Percentiles rank a stretch among this genome's conserved stretches.
Evolutionary conservation across 306 rosid genomes (phyloP).

Genomic region (Mimosa pudica): DNA sequence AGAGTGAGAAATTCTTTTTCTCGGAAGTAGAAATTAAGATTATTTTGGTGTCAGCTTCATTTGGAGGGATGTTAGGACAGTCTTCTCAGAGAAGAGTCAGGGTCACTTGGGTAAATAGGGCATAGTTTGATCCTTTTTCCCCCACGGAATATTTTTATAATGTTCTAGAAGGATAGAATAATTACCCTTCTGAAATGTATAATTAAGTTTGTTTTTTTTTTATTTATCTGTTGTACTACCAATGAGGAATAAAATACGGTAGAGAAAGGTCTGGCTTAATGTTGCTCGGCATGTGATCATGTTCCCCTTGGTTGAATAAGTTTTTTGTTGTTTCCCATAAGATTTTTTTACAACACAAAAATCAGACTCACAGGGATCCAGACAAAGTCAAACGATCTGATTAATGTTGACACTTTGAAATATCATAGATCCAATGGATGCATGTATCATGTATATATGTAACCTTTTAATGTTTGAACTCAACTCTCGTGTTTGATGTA

Average conservation of each 20-base stretch:
- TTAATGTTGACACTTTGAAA: conserved; percentile 43
- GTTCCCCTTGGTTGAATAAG: conserved; percentile 27
- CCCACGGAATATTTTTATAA: neutral
- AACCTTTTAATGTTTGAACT: neutral
- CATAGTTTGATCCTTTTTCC: neutral
- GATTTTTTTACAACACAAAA: conserved; percentile 32
- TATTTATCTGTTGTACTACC: conserved; percentile 8
- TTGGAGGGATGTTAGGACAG: conserved; percentile 2
- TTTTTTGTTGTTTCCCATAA: conserved; percentile 20
- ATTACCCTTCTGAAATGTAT: conserved; percentile 26
- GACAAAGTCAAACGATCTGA: conserved; percentile 32
- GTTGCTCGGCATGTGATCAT: conserved; percentile 43
- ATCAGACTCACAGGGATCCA: conserved; percentile 33
- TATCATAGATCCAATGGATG: conserved; percentile 29
- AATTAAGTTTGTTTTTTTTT: neutral
- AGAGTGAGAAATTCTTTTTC: conserved; percentile 43
- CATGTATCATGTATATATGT: neutral
- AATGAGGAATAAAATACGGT: conserved; percentile 37
- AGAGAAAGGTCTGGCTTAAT: conserved; percentile 17
- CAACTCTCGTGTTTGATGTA: conserved; percentile 29
- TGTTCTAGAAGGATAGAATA: conserved; percentile 6
- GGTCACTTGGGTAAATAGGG: neutral
- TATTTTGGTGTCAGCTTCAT: conserved; percentile 40
- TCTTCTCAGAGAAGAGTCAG: conserved; percentile 19
- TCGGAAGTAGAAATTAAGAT: conserved; percentile 42